phyloP scores from a whole-genome alignment of 495 filamentous ascomycete genomes.

The Oidiodendron maius region DNA sequence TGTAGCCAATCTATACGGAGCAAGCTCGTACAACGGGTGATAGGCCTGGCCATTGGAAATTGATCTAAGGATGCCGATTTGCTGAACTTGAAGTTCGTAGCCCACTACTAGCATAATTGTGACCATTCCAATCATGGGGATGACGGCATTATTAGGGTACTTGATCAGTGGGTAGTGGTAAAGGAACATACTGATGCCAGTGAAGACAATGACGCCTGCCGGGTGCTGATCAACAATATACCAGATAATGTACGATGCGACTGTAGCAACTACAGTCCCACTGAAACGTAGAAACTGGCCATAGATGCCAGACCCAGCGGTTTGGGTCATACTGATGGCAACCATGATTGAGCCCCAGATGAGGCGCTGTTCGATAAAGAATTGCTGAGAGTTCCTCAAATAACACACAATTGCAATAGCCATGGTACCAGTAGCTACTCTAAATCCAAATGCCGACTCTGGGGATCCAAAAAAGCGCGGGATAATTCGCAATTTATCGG shows the following conservation, averaged over 20 bases:
- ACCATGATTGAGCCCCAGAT: conserved; percentile 1
- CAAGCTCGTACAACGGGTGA: conserved; percentile 1
- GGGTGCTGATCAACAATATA: conserved; percentile 3
- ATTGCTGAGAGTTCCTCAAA: background rate
- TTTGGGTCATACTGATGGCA: background rate
- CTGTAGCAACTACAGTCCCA: background rate
- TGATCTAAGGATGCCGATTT: background rate
- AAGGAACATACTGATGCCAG: background rate
- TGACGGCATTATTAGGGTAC: background rate
- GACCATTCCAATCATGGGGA: conserved; percentile 4
- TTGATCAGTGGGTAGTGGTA: background rate
- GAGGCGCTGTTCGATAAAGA: background rate
- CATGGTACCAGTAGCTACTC: background rate
- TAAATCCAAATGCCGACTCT: background rate
- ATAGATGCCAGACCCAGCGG: background rate
- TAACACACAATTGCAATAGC: conserved; percentile 2
- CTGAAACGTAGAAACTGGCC: background rate
- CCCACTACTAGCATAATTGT: background rate
- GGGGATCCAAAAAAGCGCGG: background rate
- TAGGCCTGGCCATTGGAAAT: conserved; percentile 2
- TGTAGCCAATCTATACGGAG: conserved; percentile 1
- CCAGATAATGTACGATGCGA: background rate
- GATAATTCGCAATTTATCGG: conserved; percentile 4
- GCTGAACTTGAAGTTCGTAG: conserved; percentile 3
- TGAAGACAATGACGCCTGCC: background rate